phyloP scores from a whole-genome alignment of 1,284 basidiomycete species.

The Phaffia rhodozyma region DNA sequence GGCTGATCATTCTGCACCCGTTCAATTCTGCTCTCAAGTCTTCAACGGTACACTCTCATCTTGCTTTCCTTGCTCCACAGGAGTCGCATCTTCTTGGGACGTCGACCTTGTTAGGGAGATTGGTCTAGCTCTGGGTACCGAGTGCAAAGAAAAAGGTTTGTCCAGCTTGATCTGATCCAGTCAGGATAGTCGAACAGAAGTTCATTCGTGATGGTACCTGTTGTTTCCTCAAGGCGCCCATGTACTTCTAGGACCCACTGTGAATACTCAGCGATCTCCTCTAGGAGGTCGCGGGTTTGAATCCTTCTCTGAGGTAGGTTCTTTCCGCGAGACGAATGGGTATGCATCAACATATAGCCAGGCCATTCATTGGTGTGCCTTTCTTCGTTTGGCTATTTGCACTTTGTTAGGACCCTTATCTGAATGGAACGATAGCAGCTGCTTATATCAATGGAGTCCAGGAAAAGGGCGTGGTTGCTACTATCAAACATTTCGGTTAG shows the following conservation, averaged over 20 bases:
- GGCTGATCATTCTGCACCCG: neutral
- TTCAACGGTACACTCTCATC: constrained; percentile 23
- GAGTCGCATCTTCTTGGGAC: constrained; percentile 62
- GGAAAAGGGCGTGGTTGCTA: neutral
- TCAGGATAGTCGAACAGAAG: too few species aligned
- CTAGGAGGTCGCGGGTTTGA: constrained; percentile 55
- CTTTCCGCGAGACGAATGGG: too few species aligned
- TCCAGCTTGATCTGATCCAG: neutral
- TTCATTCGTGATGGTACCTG: too few species aligned
- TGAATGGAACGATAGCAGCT: constrained; percentile 57
- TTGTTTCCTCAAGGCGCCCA: constrained; percentile 37
- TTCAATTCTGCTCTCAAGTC: neutral
- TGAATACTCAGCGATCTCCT: constrained; percentile 65
- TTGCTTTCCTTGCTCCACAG: constrained; percentile 44
- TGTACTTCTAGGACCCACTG: constrained; percentile 57
- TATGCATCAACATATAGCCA: too few species aligned
- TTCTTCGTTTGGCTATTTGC: neutral
- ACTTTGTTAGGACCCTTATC: constrained; percentile 56
- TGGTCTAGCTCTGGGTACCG: constrained; percentile 50
- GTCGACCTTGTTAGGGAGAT: constrained; percentile 50
- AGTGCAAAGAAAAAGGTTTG: constrained; percentile 51
- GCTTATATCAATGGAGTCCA: constrained; percentile 49
- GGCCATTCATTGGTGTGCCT: neutral
- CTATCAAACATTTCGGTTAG: constrained; percentile 38
- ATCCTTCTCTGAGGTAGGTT: constrained; percentile 52